Conservation (phyloP, 179 eudicot species). For the Patellifolia procumbens region DNA sequence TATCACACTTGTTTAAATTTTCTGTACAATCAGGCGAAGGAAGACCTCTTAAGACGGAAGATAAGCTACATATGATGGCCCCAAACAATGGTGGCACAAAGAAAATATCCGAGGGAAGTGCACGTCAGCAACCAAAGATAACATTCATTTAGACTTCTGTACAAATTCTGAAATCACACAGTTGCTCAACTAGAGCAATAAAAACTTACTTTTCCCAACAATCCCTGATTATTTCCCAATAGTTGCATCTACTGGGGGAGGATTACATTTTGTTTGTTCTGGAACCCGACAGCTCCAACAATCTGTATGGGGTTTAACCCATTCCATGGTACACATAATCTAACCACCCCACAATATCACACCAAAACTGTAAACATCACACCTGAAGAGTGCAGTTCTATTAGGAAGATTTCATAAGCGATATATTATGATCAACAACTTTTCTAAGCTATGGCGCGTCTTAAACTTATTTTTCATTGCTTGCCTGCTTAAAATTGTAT, state of each 20-base stretch:
- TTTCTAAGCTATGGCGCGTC: neutral
- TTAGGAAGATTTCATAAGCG: slow-evolving; percentile 9
- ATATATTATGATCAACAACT: neutral
- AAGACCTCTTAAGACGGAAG: slow-evolving; percentile 65
- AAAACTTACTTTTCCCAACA: slow-evolving; percentile 80
- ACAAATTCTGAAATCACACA: neutral
- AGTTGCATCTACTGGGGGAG: slow-evolving; percentile 75
- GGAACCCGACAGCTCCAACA: slow-evolving; percentile 95
- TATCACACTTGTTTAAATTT: slow-evolving; percentile 28
- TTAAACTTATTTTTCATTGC: slow-evolving; percentile 87
- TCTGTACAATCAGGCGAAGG: slow-evolving; percentile 50
- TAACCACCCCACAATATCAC: slow-evolving; percentile 96
- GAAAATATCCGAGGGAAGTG: slow-evolving; percentile 21
- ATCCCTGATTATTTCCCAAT: slow-evolving; percentile 67
- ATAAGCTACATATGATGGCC: slow-evolving; percentile 88
- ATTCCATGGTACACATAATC: slow-evolving; percentile 81
- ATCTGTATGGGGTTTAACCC: slow-evolving; percentile 97
- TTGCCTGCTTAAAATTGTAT: slow-evolving; percentile 80
- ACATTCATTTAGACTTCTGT: neutral
- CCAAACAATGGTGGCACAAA: slow-evolving; percentile 51
- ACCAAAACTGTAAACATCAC: slow-evolving; percentile 95
- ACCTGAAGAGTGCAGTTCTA: slow-evolving; percentile 46
- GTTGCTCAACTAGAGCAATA: neutral
- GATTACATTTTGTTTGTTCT: slow-evolving; percentile 66
- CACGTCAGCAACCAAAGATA: slow-evolving; percentile 18